phyloP scores from a whole-genome alignment of 2,329 filamentous ascomycete species.

The Penicillium sp. region DNA sequence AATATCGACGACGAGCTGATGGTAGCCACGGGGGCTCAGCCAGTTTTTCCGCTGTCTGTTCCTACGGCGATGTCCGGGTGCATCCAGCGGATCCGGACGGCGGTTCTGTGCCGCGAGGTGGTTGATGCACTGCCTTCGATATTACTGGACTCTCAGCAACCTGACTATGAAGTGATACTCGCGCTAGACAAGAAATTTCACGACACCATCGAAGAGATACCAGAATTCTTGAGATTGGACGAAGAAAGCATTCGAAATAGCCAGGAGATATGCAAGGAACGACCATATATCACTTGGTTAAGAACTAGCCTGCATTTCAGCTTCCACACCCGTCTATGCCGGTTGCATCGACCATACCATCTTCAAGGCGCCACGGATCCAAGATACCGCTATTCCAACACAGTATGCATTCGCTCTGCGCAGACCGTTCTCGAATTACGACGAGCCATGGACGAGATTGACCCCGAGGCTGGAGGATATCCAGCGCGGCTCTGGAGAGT shows the following conservation, averaged over 20 bases:
- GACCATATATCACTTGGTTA: conserved; percentile 25
- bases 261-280: conserved; percentile 18
- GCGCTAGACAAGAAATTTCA: conserved; percentile 18
- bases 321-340: conserved; percentile 22
- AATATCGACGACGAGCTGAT: conserved; percentile 25
- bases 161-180: conserved; percentile 19
- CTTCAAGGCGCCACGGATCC: conserved; percentile 17
- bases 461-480: conserved; percentile 14
- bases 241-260: conserved; percentile 20
- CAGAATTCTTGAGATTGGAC: conserved; percentile 17
- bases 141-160: conserved; percentile 16
- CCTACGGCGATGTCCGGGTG: conserved; percentile 20
- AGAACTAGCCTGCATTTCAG: conserved; percentile 22
- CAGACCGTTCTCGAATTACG: conserved; percentile 20
- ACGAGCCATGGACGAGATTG: conserved; percentile 19
- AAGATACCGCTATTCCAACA: conserved; percentile 22
- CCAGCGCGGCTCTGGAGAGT: conserved; percentile 22
- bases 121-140: conserved; percentile 22
- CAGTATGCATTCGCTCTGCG: conserved; percentile 20
- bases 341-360: conserved; percentile 26
- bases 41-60: conserved; percentile 10
- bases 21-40: conserved; percentile 8
- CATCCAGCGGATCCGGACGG: conserved; percentile 11
- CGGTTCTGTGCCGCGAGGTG: conserved; percentile 20
- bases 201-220: conserved; percentile 11